phyloP scores from a whole-genome alignment of 257 asterid genomes.

The Penstemon newberryi region DNA sequence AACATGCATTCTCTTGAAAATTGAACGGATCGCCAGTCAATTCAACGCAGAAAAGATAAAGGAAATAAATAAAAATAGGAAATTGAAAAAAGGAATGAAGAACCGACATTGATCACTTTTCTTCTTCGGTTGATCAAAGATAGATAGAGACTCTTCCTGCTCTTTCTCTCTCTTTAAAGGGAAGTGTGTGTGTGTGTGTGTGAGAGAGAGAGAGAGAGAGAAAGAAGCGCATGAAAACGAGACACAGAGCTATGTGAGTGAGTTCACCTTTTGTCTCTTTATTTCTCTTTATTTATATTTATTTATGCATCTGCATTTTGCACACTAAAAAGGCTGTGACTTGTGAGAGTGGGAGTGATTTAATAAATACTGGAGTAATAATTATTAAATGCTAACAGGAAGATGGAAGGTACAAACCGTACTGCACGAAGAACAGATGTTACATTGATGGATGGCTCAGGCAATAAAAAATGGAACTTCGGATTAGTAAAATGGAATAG shows the following conservation, averaged over 20 bases:
- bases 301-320: conserved; percentile 16
- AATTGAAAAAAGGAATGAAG: conserved; percentile 23
- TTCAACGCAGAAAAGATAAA: conserved; percentile 1
- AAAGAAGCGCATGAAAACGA: too few species aligned
- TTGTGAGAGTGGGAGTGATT: conserved; percentile 5
- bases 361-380: too few species aligned
- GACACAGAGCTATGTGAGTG: background rate
- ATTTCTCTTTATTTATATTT: too few species aligned
- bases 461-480: background rate
- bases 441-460: background rate
- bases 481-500: too few species aligned
- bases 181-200: background rate
- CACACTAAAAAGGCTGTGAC: conserved; percentile 21
- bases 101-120: conserved; percentile 58
- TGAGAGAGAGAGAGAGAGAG: conserved; percentile 31
- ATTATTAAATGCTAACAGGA: background rate
- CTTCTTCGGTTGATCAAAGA: conserved; percentile 38
- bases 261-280: conserved; percentile 38
- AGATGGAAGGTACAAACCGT: conserved; percentile 32
- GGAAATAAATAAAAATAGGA: conserved; percentile 15
- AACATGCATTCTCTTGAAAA: conserved; percentile 29
- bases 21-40: conserved; percentile 24
- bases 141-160: conserved; percentile 16
- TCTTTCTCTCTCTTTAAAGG: conserved; percentile 24
- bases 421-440: conserved; percentile 24